A percentile compares a stretch with the other conserved stretches of the same genome.
Evolutionary conservation across 257 asterid genomes (phyloP).

Genomic region (Capsicum baccatum): DNA sequence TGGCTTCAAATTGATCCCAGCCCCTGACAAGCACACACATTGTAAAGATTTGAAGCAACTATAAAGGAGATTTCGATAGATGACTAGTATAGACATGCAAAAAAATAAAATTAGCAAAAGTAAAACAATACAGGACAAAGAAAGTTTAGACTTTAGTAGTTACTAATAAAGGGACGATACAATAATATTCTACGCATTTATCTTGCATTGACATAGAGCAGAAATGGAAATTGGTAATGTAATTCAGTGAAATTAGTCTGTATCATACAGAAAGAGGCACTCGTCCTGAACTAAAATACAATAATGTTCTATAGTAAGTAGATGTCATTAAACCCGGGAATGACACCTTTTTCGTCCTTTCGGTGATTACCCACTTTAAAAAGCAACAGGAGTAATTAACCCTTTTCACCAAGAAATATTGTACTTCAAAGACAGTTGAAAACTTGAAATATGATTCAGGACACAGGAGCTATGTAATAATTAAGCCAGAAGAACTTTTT

Average conservation of each 20-base stretch:
- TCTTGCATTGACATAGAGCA: conserved; percentile 16
- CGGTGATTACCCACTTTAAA: neutral
- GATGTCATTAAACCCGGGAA: conserved; percentile 17
- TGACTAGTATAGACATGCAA: neutral
- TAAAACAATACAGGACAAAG: conserved; percentile 13
- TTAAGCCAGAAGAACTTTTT: neutral
- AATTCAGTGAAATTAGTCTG: neutral
- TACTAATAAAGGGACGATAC: neutral
- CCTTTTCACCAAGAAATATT: conserved; percentile 5
- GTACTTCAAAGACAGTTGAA: neutral
- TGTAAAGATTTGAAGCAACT: conserved; percentile 23
- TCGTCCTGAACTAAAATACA: conserved; percentile 14
- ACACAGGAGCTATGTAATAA: neutral
- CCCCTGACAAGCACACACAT: conserved; percentile 55
- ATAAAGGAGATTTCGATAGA: neutral
- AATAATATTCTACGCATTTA: neutral
- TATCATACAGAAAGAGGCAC: neutral
- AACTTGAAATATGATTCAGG: neutral
- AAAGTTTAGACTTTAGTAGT: neutral
- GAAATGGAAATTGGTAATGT: conserved; percentile 1
- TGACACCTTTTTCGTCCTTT: conserved; percentile 17
- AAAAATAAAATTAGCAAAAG: neutral
- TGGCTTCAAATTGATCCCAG: conserved; percentile 96
- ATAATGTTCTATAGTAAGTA: neutral
- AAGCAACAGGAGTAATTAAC: neutral